Evolutionary conservation across 176 grass and related monocot species (phyloP), one percentile per base, ranked within the genome.

Genomic region (Otatea glauca): DNA sequence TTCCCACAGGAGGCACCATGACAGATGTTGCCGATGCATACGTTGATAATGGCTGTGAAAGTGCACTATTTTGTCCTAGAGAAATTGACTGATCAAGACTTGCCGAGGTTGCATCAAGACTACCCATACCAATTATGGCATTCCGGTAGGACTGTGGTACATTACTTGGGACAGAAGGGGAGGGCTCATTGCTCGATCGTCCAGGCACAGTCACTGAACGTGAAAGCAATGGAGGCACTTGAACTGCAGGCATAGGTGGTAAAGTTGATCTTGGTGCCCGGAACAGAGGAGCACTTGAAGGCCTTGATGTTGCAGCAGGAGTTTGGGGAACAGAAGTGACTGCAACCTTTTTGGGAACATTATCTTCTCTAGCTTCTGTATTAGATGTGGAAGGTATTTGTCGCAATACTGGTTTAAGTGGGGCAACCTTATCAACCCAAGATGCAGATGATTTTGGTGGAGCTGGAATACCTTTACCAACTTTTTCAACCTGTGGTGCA

Each of bases 211-310:
- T 92, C 42, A 91, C 38, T 4, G 88, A 88, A 9, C 47, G 74
- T 20, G 90, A 89, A 79, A 94, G 84, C 70, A 84, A 77, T 55
- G 92, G 81, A 49, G 82, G 74, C 32, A 76, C 69, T 81, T 86
- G 90, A 83, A 80, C 69, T 85, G 78, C 55, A 0, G 78, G 35
- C 32, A 68, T 55, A 78, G 86, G 81, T 68, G 79, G 75, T 62
- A 88, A 71, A 78, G 81, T 83, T 78, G 84, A 77, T 77, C 78
- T 94, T 87, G 88, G 86, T 81, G 84, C 82, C 79, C 83, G 81
- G 81, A 89, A 79, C 83, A 90, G 65, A 70, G 90, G 90, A 67
- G 90, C 95, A 89, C 84, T 94, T 71, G 85, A 93, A 86, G 92
- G 86, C 86, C 92, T 94, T 53, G 92, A 84, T 70, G 64, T 68